A percentile compares a stretch with the other conserved stretches of the same genome.
phyloP scores from a whole-genome alignment of 345 rosid species.

The Aquilaria yunnanensis region DNA sequence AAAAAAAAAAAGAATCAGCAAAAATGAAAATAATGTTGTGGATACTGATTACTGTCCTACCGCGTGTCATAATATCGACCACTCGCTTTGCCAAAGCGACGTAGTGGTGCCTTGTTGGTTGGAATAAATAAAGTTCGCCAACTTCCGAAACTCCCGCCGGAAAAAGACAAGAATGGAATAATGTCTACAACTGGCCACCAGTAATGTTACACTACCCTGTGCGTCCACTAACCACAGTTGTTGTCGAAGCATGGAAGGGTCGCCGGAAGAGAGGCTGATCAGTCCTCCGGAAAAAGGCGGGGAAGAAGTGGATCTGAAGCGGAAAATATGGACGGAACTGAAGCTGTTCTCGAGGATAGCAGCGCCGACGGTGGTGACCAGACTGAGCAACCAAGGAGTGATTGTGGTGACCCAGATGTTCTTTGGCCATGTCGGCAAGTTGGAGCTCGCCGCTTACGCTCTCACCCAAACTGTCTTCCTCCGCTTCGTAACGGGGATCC shows the following conservation, averaged over 20 bases:
- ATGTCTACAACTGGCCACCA: too few relatives aligned
- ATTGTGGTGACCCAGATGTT: slow-evolving; percentile 20
- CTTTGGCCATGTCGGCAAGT: slow-evolving; percentile 13
- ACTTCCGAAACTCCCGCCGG: too few relatives aligned
- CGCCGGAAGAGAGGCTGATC: slow-evolving; percentile 10
- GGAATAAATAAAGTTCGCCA: too few relatives aligned
- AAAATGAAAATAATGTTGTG: too few relatives aligned
- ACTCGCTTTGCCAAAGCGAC: too few relatives aligned
- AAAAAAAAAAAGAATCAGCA: too few relatives aligned
- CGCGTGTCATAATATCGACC: too few relatives aligned
- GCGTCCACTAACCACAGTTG: too few relatives aligned
- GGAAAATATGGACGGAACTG: slow-evolving; percentile 13
- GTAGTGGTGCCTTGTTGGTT: too few relatives aligned
- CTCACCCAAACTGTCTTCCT: slow-evolving; percentile 15
- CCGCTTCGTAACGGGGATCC: slow-evolving; percentile 16
- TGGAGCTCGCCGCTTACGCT: slow-evolving; percentile 18
- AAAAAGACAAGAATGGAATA: too few relatives aligned
- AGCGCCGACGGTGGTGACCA: slow-evolving; percentile 18
- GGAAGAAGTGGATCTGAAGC: not conserved
- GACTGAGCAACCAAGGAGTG: slow-evolving; percentile 12
- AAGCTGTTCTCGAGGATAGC: slow-evolving; percentile 19
- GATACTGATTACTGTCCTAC: too few relatives aligned
- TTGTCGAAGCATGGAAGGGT: not conserved
- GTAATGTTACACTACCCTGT: too few relatives aligned
- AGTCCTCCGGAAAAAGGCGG: not conserved